phyloP scores from a whole-genome alignment of 352 stramenopile species.

The Phytophthora boehmeriae region DNA sequence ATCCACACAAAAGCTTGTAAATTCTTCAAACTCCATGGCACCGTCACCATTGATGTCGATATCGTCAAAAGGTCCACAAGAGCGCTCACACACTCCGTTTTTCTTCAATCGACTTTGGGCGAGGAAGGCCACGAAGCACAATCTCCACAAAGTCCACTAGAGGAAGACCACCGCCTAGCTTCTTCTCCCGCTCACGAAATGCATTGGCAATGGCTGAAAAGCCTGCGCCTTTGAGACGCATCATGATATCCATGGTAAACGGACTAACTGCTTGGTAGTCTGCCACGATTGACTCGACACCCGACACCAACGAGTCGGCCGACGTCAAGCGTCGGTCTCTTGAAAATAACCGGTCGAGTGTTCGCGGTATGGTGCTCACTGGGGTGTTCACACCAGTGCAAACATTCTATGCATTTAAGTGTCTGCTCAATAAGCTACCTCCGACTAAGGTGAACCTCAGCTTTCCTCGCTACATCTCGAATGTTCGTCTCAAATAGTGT shows the following conservation, averaged over 20 bases:
- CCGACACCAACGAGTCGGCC: neutral
- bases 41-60: conserved; percentile 91
- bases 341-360: conserved; percentile 1
- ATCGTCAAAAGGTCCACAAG: conserved; percentile 85
- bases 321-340: conserved; percentile 2
- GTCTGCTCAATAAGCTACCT: neutral
- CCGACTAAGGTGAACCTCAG: too few species aligned
- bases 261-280: too few species aligned
- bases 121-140: conserved; percentile 63
- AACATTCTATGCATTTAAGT: neutral
- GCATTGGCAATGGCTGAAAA: conserved; percentile 83
- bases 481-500: conserved; percentile 4
- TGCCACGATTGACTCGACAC: conserved; percentile 1
- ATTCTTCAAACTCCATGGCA: conserved; percentile 87
- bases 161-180: conserved; percentile 59
- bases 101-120: conserved; percentile 44
- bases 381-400: neutral
- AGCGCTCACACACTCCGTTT: conserved; percentile 60
- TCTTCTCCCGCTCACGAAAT: conserved; percentile 69
- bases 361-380: too few species aligned
- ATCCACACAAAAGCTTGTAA: conserved; percentile 88
- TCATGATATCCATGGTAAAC: conserved; percentile 79
- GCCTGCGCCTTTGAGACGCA: conserved; percentile 73
- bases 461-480: neutral
- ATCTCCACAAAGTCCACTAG: conserved; percentile 85